Conservation (phyloP, 1,284 basidiomycete genomes). For the Fomitopsis palustris region DNA sequence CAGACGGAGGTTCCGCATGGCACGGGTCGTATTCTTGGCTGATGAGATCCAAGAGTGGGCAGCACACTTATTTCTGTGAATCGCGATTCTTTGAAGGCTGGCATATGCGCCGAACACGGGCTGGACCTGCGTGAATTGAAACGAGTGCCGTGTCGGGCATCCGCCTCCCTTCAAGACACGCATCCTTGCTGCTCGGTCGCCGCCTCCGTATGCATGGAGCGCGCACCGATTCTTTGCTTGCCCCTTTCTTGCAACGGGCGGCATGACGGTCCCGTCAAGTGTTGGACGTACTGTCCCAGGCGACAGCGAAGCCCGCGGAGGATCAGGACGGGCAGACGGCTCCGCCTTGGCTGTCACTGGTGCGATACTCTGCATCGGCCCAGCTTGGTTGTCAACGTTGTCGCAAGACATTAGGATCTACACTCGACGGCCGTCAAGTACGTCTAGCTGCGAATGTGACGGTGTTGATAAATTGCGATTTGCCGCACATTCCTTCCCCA, state of each 20-base stretch:
- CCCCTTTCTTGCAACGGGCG: not conserved
- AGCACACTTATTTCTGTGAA: too few relatives aligned
- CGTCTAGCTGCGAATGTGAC: not conserved
- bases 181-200: not conserved
- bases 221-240: not conserved
- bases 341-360: not conserved
- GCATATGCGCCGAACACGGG: too few relatives aligned
- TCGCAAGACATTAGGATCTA: not conserved
- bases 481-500: not conserved
- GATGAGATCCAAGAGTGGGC: not conserved
- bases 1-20: not conserved
- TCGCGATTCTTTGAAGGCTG: too few relatives aligned
- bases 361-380: not conserved
- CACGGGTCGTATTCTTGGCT: not conserved
- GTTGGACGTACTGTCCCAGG: not conserved
- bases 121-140: too few relatives aligned
- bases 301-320: not conserved
- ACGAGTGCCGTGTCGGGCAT: too few relatives aligned
- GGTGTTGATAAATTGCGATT: not conserved
- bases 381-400: not conserved
- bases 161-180: not conserved
- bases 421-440: not conserved
- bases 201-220: not conserved
- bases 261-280: not conserved
- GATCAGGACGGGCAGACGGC: not conserved